Evolutionary conservation across 2,329 filamentous ascomycete species (phyloP).

Genomic region (Aspergillus chevalieri): DNA sequence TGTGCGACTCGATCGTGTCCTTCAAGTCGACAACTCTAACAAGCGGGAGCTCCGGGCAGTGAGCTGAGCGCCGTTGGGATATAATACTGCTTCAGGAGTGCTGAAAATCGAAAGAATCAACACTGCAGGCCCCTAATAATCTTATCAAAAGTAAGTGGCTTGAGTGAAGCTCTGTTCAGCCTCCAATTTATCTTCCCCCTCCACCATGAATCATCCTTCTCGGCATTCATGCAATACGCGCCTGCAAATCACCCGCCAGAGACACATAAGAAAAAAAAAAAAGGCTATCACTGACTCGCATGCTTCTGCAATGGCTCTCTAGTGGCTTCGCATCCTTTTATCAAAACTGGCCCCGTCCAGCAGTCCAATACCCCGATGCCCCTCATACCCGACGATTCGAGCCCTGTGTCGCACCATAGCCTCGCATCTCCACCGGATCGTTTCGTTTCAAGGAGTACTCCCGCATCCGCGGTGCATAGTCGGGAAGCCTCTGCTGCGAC

Average conservation of each 20-base stretch:
- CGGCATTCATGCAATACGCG: too few relatives aligned
- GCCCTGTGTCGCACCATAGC: slow-evolving; percentile 31
- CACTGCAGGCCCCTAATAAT: slow-evolving; percentile 1
- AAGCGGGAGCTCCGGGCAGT: slow-evolving; percentile 10
- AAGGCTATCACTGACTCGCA: not conserved
- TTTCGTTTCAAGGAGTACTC: slow-evolving; percentile 31
- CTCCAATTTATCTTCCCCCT: too few relatives aligned
- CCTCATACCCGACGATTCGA: slow-evolving; percentile 36
- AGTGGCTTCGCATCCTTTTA: slow-evolving; percentile 35
- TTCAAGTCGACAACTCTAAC: slow-evolving; percentile 9
- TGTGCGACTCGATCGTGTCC: slow-evolving; percentile 12
- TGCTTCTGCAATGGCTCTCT: slow-evolving; percentile 1
- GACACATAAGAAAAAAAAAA: not conserved
- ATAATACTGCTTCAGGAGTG: not conserved
- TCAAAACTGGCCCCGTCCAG: slow-evolving; percentile 33
- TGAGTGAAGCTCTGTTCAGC: not conserved
- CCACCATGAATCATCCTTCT: too few relatives aligned
- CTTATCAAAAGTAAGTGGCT: slow-evolving; percentile 14
- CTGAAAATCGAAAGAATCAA: slow-evolving; percentile 2
- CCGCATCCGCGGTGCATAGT: slow-evolving; percentile 35
- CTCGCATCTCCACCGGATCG: slow-evolving; percentile 34
- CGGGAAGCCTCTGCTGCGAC: slow-evolving; percentile 37
- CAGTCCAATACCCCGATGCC: slow-evolving; percentile 30
- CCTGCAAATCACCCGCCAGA: not conserved
- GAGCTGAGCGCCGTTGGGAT: slow-evolving; percentile 10